Base-by-base conservation (phyloP, 305 asterid genomes). In the Solanum chacoense region DNA sequence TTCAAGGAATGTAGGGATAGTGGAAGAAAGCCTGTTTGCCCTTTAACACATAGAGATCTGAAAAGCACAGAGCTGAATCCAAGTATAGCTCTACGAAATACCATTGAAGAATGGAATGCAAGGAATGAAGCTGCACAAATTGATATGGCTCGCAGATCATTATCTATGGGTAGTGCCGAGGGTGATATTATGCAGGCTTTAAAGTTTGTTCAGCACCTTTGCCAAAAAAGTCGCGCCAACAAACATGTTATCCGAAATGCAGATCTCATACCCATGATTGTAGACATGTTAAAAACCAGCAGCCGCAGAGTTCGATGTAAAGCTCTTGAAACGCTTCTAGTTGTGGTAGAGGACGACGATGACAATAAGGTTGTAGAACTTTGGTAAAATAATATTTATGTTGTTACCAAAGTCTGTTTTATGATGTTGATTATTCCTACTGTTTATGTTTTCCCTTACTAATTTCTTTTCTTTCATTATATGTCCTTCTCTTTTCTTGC, bases 51-150 rank as follows among this genome's bases (percentile, higher is more conserved):
- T 83, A 92, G 95, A 88, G 99, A 95, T 90, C 81, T 97, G 87
- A 93, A 94, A 88, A 96, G 95, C 90, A 91, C 91, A 0, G 99
- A 97, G 80, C 91, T 97, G 74, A 97, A 95, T 90, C 97, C 99
- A 26, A 95, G 99, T 85, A 95, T 97, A 87, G 98, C 98, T 84
- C 90, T 97, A 80, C 90, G 98, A 80, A 93, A 94, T 92, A 95
- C 99, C 0, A 97, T 97, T 13, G 99, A 94, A 91, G 98, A 97
- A 90, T 97, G 99, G 99, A 95, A 95, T 84, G 99, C 99, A 2
- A 95, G 99, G 91, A 96, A 96, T 35, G 99, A 95, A 91, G 99
- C 99, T 55, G 96, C 95, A 86, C 96, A 96, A 92, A 93, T 97
- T 14, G 99, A 97, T 90, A 94, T 94, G 96, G 98, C 99, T 72